Evolutionary conservation across 2,329 filamentous ascomycete genomes (phyloP), one percentile per base, ranked within the genome.

Genomic region (Trichoderma citrinoviride): DNA sequence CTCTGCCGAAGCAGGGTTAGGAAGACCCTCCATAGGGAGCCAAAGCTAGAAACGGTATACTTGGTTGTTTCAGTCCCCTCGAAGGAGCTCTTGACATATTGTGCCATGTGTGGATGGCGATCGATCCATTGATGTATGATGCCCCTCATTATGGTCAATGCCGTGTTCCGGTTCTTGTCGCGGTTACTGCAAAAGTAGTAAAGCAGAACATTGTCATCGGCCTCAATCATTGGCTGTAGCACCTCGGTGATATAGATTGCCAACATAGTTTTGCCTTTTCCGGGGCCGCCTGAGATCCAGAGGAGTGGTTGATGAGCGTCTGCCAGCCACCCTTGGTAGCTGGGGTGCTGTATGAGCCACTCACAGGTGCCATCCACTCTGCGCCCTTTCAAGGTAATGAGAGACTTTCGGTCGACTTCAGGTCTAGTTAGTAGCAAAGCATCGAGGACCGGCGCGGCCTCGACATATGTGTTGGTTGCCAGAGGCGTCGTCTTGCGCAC

Each of bases 61-160:
- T 58, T 58, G 4, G 55, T 58, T 58, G 55, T 58, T 58, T 58
- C 55, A 25, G 55, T 58, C 3, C 55, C 55, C 15, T 58, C 55
- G 8, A 58, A 58, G 19, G 55, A 47, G 8, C 1, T 49, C 15
- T 17, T 58, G 55, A 58, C 55, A 14, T 25, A 23, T 49, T 58
- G 55, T 14, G 55, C 55, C 15, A 58, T 4, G 27, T 49, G 43
- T 58, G 55, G 43, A 47, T 49, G 55, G 19, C 43, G 43, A 19
- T 25, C 21, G 15, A 58, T 47, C 55, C 55, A 58, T 58, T 58
- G 55, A 49, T 58, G 55, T 49, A 58, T 58, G 55, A 58, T 58
- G 43, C 55, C 55, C 49, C 55, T 58, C 55, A 58, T 58, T 2
- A 58, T 49, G 21, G 55, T 58, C 15, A 58, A 27, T 40, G 55